These are phyloP conservation scores for Oryza meridionalis DNA, from an alignment of 176 grass and related monocot genomes.

Conservation along the genomic window DNA sequence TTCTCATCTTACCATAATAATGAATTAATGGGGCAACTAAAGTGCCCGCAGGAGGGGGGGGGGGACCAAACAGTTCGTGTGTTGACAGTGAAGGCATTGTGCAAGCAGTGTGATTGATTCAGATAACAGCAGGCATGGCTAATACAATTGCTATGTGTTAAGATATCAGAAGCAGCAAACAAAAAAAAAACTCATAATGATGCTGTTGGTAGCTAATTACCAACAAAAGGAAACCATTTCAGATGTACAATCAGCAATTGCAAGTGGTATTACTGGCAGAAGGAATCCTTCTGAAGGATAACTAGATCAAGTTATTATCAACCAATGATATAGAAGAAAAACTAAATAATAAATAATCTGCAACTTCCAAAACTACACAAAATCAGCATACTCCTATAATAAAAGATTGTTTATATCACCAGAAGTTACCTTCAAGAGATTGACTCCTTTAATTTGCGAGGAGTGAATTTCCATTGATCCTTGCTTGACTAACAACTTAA, in stretches of 20 bases:
- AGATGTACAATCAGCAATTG: conserved; percentile 25
- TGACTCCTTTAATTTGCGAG: conserved; percentile 68
- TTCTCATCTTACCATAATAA: conserved; percentile 3
- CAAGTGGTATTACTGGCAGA: conserved; percentile 18
- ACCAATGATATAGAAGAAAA: conserved; percentile 17
- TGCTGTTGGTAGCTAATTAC: not conserved
- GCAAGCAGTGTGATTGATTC: not conserved
- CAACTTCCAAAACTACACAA: conserved; percentile 8
- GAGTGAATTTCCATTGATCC: conserved; percentile 53
- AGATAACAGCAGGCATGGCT: not conserved
- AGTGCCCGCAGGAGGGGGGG: too few relatives aligned
- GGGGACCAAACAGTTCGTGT: not conserved
- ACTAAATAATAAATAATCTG: conserved; percentile 15
- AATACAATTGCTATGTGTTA: conserved; percentile 4
- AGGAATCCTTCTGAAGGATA: not conserved
- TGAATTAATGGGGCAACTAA: not conserved
- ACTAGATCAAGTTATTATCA: not conserved
- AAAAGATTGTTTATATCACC: conserved; percentile 12
- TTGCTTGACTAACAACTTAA: conserved; percentile 71
- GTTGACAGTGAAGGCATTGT: conserved; percentile 22
- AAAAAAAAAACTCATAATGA: not conserved
- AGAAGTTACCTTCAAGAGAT: conserved; percentile 77
- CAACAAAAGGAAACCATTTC: conserved; percentile 29
- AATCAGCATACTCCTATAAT: conserved; percentile 7
- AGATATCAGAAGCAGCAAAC: not conserved